Conservation (phyloP, 1,139 yeast species). For the Geotrichum reessii region DNA sequence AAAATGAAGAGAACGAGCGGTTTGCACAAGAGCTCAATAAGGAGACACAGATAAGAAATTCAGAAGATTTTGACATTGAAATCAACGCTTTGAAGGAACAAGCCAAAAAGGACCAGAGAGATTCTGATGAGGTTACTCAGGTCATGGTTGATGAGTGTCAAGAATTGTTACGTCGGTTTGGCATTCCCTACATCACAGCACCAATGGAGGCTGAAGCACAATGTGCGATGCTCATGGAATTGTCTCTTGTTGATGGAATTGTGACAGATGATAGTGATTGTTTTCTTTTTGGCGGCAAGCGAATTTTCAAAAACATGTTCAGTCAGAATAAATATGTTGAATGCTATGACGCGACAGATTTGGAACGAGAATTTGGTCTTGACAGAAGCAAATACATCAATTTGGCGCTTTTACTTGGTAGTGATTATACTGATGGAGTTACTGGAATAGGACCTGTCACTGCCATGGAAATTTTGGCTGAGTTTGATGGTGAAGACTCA, state of each 20-base stretch:
- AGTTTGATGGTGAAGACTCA: slow-evolving; percentile 49
- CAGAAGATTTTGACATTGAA: slow-evolving; percentile 46
- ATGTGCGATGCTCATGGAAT: slow-evolving; percentile 67
- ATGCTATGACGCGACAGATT: slow-evolving; percentile 58
- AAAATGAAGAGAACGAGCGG: slow-evolving; percentile 63
- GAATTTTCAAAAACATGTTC: slow-evolving; percentile 87
- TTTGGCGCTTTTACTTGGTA: slow-evolving; percentile 76
- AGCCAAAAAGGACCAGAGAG: slow-evolving; percentile 65
- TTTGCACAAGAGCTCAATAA: slow-evolving; percentile 41
- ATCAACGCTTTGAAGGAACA: slow-evolving; percentile 49
- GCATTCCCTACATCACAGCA: slow-evolving; percentile 89
- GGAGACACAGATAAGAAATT: slow-evolving; percentile 12
- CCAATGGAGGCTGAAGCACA: slow-evolving; percentile 99
- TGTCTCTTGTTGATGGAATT: slow-evolving; percentile 84
- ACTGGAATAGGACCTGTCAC: slow-evolving; percentile 90
- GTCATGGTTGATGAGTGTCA: slow-evolving; percentile 88
- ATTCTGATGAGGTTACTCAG: slow-evolving; percentile 85
- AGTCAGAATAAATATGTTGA: slow-evolving; percentile 83
- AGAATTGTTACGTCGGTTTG: slow-evolving; percentile 76
- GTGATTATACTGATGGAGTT: slow-evolving; percentile 90
- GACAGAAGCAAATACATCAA: slow-evolving; percentile 60
- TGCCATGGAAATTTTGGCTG: slow-evolving; percentile 89
- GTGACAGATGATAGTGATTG: slow-evolving; percentile 98
- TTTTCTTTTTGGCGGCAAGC: slow-evolving; percentile 84
- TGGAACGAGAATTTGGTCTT: slow-evolving; percentile 62